Evolutionary conservation across 1,284 basidiomycete species (phyloP).

Genomic region (Sporisorium graminicola): DNA sequence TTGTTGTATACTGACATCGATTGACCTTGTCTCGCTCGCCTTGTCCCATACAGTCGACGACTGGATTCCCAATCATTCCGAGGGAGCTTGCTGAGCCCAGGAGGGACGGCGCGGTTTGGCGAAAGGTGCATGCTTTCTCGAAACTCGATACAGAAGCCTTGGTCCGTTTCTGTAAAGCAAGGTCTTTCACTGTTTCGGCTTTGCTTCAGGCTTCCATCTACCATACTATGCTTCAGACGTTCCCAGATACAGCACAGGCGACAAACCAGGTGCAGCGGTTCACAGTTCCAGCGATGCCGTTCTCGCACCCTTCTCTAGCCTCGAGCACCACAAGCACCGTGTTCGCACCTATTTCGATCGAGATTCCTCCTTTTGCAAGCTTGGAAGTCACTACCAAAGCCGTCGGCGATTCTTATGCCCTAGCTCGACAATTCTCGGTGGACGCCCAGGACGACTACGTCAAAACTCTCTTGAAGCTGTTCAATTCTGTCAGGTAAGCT

Average conservation of each 20-base stretch:
- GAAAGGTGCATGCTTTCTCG: not conserved
- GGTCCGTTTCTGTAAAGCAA: conserved; percentile 1
- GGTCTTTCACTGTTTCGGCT: not conserved
- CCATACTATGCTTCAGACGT: not conserved
- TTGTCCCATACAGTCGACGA: not conserved
- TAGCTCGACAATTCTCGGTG: not conserved
- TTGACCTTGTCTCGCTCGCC: too few relatives aligned
- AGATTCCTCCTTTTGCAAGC: not conserved
- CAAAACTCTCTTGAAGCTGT: conserved; percentile 4
- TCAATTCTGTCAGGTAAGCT: not conserved
- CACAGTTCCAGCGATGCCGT: conserved; percentile 13
- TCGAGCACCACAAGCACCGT: not conserved
- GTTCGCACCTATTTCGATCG: conserved; percentile 4
- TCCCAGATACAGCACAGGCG: not conserved
- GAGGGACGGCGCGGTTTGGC: conserved; percentile 1
- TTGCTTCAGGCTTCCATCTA: conserved; percentile 3
- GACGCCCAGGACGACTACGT: conserved; percentile 9
- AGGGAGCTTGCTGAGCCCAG: not conserved
- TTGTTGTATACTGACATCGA: too few relatives aligned
- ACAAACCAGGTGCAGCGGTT: not conserved
- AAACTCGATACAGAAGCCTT: not conserved
- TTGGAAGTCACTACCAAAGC: not conserved
- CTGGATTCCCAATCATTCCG: not conserved
- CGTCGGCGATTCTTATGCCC: not conserved
- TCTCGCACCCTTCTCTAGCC: not conserved